Evolutionary conservation across 352 stramenopile species (phyloP).

Genomic region (Peronospora farinosa): DNA sequence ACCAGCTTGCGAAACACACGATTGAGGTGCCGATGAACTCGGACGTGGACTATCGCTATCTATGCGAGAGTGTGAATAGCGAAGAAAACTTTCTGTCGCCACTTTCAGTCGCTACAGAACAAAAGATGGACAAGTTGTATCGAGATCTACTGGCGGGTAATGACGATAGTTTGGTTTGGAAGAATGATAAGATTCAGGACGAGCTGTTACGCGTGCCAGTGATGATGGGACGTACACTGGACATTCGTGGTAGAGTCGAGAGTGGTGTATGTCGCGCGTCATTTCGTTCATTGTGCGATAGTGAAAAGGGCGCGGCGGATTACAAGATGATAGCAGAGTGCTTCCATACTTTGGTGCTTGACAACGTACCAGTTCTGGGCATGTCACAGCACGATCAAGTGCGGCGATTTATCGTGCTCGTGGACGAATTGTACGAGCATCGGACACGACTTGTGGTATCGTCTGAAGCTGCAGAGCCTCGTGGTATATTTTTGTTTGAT

Average conservation of each 20-base stretch:
- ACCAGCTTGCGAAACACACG: constrained; percentile 89
- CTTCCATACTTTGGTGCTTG: constrained; percentile 90
- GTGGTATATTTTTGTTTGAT: constrained; percentile 70
- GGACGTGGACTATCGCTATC: constrained; percentile 66
- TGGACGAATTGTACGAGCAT: constrained; percentile 96
- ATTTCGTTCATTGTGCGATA: constrained; percentile 93
- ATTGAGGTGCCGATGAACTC: constrained; percentile 64
- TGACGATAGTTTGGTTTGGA: constrained; percentile 3
- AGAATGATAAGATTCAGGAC: constrained; percentile 7
- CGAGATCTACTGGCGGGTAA: constrained; percentile 22
- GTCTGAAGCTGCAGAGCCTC: constrained; percentile 29
- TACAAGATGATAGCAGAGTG: constrained; percentile 90
- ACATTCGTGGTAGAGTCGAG: constrained; percentile 33
- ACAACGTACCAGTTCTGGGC: constrained; percentile 80
- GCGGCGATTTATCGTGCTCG: constrained; percentile 94
- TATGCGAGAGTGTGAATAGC: constrained; percentile 28
- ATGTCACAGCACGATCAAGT: constrained; percentile 88
- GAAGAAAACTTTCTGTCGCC: constrained; percentile 56
- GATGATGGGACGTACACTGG: constrained; percentile 69
- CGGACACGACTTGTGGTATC: constrained; percentile 54
- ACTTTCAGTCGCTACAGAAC: constrained; percentile 26
- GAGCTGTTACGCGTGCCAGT: constrained; percentile 53
- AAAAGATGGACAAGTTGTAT: constrained; percentile 44
- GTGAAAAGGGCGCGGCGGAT: constrained; percentile 90
- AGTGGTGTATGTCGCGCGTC: constrained; percentile 62